phyloP scores from a whole-genome alignment of 805 yeast genomes.

The Nakazawaea anatomiae region DNA sequence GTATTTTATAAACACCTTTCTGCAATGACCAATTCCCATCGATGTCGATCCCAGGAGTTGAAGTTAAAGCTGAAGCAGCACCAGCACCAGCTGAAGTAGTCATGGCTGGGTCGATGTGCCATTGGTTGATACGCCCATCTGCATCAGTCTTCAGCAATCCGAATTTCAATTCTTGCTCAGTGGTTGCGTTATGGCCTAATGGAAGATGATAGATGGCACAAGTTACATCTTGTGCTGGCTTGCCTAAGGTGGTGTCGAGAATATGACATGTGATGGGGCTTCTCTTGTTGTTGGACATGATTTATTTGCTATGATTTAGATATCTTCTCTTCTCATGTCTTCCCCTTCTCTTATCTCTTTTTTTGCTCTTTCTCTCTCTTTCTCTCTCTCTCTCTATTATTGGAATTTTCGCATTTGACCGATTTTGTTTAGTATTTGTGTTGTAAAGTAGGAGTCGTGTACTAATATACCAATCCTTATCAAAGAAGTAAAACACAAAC shows the following conservation, averaged over 20 bases:
- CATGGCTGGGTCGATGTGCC: slow-evolving; percentile 45
- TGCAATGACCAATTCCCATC: slow-evolving; percentile 36
- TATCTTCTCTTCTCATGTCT: too few species aligned
- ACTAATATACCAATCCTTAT: too few species aligned
- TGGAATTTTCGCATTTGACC: too few species aligned
- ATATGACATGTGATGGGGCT: slow-evolving; percentile 83
- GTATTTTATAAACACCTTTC: slow-evolving; percentile 69
- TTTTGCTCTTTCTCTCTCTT: too few species aligned
- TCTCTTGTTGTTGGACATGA: background rate
- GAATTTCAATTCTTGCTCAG: slow-evolving; percentile 27
- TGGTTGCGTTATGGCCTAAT: slow-evolving; percentile 13
- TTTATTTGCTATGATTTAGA: too few species aligned
- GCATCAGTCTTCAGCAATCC: slow-evolving; percentile 66
- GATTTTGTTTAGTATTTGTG: too few species aligned
- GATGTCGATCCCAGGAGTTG: slow-evolving; percentile 7
- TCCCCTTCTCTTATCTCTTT: too few species aligned
- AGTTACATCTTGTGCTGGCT: slow-evolving; percentile 73
- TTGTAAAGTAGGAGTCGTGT: too few species aligned
- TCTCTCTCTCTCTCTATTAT: too few species aligned
- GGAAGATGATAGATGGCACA: slow-evolving; percentile 51
- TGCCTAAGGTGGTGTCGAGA: slow-evolving; percentile 77
- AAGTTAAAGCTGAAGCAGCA: slow-evolving; percentile 13
- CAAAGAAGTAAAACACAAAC: background rate
- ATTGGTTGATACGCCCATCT: slow-evolving; percentile 75
- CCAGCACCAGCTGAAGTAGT: too few species aligned